phyloP scores from a whole-genome alignment of 2,329 filamentous ascomycete genomes.

The Pseudogymnoascus sp. region DNA sequence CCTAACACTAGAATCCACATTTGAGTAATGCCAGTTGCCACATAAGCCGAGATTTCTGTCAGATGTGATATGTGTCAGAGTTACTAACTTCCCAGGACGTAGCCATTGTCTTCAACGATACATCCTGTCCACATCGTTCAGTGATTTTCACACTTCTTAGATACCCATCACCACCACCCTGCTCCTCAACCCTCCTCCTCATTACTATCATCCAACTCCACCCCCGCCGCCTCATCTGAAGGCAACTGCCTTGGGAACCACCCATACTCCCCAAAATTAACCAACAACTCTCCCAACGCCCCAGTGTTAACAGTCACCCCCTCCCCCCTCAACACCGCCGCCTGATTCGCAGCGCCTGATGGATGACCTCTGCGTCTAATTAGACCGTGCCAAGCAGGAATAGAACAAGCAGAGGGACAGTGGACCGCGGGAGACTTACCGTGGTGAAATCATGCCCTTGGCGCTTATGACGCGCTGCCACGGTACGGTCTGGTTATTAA shows the following conservation, averaged over 20 bases:
- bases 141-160: background rate
- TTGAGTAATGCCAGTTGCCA: slow-evolving; percentile 6
- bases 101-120: background rate
- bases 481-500: slow-evolving; percentile 71
- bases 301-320: slow-evolving; percentile 29
- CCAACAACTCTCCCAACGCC: slow-evolving; percentile 28
- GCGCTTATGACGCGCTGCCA: slow-evolving; percentile 92
- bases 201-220: slow-evolving; percentile 32
- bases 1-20: slow-evolving; percentile 5
- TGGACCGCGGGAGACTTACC: slow-evolving; percentile 42
- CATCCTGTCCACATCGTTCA: background rate
- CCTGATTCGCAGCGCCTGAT: slow-evolving; percentile 30
- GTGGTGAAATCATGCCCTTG: slow-evolving; percentile 75
- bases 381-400: background rate
- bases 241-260: slow-evolving; percentile 35
- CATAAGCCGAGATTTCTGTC: background rate
- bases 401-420: background rate
- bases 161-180: background rate
- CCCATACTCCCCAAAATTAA: slow-evolving; percentile 30
- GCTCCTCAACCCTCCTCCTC: slow-evolving; percentile 18
- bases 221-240: slow-evolving; percentile 7
- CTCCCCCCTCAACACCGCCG: slow-evolving; percentile 28
- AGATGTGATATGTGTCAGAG: background rate
- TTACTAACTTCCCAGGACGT: background rate
- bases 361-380: slow-evolving; percentile 24